Evolutionary conservation across 768 basidiomycete genomes (phyloP).

Genomic region (Mycena crocata): DNA sequence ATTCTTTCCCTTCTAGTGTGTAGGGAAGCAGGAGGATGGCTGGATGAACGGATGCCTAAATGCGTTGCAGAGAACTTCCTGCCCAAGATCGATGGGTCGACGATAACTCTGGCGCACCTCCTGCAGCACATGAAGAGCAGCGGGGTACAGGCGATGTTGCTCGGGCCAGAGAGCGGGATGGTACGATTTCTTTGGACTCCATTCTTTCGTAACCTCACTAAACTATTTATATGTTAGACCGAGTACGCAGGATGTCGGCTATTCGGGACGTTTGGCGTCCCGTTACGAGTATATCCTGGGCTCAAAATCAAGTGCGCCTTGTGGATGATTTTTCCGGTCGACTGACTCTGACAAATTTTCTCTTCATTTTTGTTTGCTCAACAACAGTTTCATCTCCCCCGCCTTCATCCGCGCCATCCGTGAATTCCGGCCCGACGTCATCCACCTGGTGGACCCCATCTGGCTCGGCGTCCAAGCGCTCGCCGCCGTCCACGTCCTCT

Average conservation of each 20-base stretch:
- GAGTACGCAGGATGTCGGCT: constrained; percentile 11
- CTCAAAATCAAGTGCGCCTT: constrained; percentile 22
- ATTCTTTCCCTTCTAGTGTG: no score
- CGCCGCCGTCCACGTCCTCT: constrained; percentile 51
- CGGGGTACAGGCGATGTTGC: constrained; percentile 55
- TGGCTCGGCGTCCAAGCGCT: constrained; percentile 58
- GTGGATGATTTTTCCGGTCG: not conserved
- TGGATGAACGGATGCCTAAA: not conserved
- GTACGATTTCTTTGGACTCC: not conserved
- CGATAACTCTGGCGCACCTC: constrained; percentile 53
- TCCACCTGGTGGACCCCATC: constrained; percentile 59
- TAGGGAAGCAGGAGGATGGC: no score
- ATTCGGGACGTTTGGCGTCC: constrained; percentile 21
- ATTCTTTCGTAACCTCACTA: not conserved
- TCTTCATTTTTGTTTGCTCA: not conserved
- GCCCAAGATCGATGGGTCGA: constrained; percentile 59
- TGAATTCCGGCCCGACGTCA: constrained; percentile 47
- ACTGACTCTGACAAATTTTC: not conserved
- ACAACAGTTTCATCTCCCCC: constrained; percentile 26
- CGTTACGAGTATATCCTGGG: constrained; percentile 19
- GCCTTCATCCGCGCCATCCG: constrained; percentile 21
- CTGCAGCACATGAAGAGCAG: constrained; percentile 52
- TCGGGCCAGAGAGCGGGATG: constrained; percentile 48
- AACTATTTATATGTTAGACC: not conserved
- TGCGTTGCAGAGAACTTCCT: constrained; percentile 49